Evolutionary conservation across 805 yeast genomes (phyloP).

Genomic region (Isabelozyma gotoi): DNA sequence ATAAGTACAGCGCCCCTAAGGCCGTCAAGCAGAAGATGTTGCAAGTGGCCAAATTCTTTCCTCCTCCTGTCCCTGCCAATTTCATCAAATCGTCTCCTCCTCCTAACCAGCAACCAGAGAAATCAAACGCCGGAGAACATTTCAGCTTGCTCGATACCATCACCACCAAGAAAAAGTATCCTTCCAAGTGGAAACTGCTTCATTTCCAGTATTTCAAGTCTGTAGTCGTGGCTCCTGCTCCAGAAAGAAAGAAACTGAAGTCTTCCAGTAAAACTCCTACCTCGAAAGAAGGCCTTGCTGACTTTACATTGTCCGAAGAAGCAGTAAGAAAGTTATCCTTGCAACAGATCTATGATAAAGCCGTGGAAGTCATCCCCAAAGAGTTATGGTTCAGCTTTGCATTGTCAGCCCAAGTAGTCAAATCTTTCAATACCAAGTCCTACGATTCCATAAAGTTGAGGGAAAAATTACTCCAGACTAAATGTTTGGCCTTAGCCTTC

Average conservation of each 20-base stretch:
- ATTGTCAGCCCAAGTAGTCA: slow-evolving; percentile 61
- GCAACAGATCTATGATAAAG: slow-evolving; percentile 66
- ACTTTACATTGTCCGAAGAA: slow-evolving; percentile 53
- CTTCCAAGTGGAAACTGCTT: slow-evolving; percentile 56
- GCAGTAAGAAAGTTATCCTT: slow-evolving; percentile 52
- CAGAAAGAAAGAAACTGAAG: slow-evolving; percentile 1
- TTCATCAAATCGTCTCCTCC: slow-evolving; percentile 15
- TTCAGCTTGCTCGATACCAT: slow-evolving; percentile 48
- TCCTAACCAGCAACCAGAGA: slow-evolving; percentile 6
- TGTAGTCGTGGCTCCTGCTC: slow-evolving; percentile 5
- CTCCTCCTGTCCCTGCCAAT: slow-evolving; percentile 43
- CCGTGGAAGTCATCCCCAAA: slow-evolving; percentile 55
- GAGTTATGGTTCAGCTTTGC: slow-evolving; percentile 66
- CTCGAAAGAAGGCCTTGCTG: slow-evolving; percentile 47
- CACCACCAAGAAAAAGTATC: slow-evolving; percentile 42
- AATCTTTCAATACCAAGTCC: slow-evolving; percentile 64
- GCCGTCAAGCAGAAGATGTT: slow-evolving; percentile 46
- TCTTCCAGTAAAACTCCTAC: neutral
- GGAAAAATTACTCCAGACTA: slow-evolving; percentile 57
- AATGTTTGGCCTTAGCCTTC: slow-evolving; percentile 67
- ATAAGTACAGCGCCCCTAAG: slow-evolving; percentile 45
- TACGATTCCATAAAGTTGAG: slow-evolving; percentile 56
- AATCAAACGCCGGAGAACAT: slow-evolving; percentile 32
- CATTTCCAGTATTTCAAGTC: slow-evolving; percentile 51
- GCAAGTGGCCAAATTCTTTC: slow-evolving; percentile 54